A percentile compares a stretch with the other conserved stretches of the same genome.
Evolutionary conservation across 2,329 filamentous ascomycete genomes (phyloP).

Genomic region (Paramyrothecium sp.): DNA sequence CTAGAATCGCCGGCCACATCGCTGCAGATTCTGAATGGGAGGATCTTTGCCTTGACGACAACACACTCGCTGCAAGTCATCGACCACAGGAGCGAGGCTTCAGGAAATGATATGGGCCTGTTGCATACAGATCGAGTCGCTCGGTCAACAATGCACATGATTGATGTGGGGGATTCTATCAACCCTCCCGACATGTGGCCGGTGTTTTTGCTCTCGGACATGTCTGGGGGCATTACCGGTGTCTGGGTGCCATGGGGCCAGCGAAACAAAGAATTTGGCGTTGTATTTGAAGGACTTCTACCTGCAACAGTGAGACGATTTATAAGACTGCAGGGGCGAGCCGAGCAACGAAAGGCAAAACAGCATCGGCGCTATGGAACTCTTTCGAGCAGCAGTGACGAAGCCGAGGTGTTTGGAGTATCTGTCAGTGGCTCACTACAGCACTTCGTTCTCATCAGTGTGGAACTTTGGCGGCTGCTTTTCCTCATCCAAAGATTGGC

Average conservation of each 20-base stretch:
- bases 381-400: constrained; percentile 40
- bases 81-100: constrained; percentile 40
- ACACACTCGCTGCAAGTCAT: constrained; percentile 57
- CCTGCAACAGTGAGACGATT: constrained; percentile 57
- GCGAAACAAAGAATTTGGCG: constrained; percentile 37
- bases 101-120: constrained; percentile 31
- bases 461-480: constrained; percentile 65
- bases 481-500: constrained; percentile 72
- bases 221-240: constrained; percentile 44
- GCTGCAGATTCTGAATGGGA: constrained; percentile 45
- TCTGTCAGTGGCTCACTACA: constrained; percentile 68
- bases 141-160: constrained; percentile 43
- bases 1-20: constrained; percentile 53
- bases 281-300: constrained; percentile 57
- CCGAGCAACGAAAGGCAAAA: constrained; percentile 43
- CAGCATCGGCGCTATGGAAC: constrained; percentile 37
- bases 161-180: constrained; percentile 38
- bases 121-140: constrained; percentile 45
- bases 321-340: constrained; percentile 49
- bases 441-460: constrained; percentile 65
- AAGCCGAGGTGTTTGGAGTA: constrained; percentile 59
- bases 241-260: constrained; percentile 48
- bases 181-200: constrained; percentile 28
- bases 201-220: constrained; percentile 47
- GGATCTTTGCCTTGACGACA: constrained; percentile 50